These are phyloP conservation scores for Zygosaccharomyces sapae DNA, from an alignment of 1,139 yeast species.

Conservation along the genomic window DNA sequence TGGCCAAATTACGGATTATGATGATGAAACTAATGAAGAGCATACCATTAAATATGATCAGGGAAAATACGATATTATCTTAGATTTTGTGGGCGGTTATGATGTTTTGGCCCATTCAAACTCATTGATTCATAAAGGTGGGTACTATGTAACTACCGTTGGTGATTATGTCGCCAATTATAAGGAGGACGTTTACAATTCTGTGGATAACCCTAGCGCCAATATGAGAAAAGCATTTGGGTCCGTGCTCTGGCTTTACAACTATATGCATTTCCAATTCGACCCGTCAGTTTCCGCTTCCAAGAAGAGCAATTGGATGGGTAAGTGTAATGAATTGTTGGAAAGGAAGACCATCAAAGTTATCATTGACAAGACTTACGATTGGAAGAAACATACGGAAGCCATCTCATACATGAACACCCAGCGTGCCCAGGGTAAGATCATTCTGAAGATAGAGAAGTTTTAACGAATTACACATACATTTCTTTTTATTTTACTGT, in stretches of 20 bases:
- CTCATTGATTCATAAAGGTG: slow-evolving; percentile 39
- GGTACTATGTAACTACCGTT: slow-evolving; percentile 50
- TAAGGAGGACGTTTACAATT: slow-evolving; percentile 36
- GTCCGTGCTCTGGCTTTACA: slow-evolving; percentile 35
- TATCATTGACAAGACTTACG: slow-evolving; percentile 51
- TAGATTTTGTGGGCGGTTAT: slow-evolving; percentile 50
- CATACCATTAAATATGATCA: slow-evolving; percentile 30
- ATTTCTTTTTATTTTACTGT: not conserved
- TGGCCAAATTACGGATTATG: slow-evolving; percentile 30
- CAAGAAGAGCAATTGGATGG: slow-evolving; percentile 35
- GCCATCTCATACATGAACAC: slow-evolving; percentile 50
- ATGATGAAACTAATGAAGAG: slow-evolving; percentile 27
- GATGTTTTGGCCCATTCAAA: slow-evolving; percentile 35
- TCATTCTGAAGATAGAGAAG: slow-evolving; percentile 44
- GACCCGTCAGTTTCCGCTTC: slow-evolving; percentile 33
- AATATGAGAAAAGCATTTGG: slow-evolving; percentile 40
- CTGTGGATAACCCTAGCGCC: slow-evolving; percentile 39
- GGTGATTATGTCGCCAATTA: slow-evolving; percentile 49
- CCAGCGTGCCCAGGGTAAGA: slow-evolving; percentile 63
- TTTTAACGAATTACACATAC: slow-evolving; percentile 26
- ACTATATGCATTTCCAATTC: slow-evolving; percentile 37
- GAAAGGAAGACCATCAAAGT: slow-evolving; percentile 41
- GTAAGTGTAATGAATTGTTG: slow-evolving; percentile 42
- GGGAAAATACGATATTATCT: slow-evolving; percentile 42
- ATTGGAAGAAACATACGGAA: slow-evolving; percentile 48